Evolutionary conservation across 495 filamentous ascomycete species (phyloP).

Genomic region (Letharia lupina): DNA sequence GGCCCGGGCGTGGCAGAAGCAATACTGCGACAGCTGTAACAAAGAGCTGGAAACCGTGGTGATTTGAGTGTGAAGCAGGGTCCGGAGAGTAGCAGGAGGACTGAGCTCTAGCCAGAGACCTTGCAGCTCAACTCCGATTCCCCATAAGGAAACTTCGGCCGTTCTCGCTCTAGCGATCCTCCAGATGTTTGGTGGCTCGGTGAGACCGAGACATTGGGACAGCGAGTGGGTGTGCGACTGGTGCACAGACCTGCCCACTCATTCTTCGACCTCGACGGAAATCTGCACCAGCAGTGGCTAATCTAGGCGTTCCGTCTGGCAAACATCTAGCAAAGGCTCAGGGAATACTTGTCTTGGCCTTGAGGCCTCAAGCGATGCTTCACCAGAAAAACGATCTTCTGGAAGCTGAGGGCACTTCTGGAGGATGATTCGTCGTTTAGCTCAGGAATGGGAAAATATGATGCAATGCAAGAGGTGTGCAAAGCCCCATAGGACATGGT

Average conservation of each 20-base stretch:
- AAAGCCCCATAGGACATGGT: not conserved
- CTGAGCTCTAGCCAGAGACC: not conserved
- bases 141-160: not conserved
- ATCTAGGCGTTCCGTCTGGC: not conserved
- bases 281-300: not conserved
- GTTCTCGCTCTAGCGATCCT: not conserved
- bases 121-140: not conserved
- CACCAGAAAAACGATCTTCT: not conserved
- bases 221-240: not conserved
- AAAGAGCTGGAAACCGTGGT: slow-evolving; percentile 4
- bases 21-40: slow-evolving; percentile 18
- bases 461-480: not conserved
- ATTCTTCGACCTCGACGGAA: not conserved
- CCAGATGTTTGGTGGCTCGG: not conserved
- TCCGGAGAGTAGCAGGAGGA: not conserved
- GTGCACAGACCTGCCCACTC: not conserved
- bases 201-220: not conserved
- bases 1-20: slow-evolving; percentile 15
- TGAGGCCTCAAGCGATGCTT: not conserved
- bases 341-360: not conserved
- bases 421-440: not conserved
- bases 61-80: not conserved
- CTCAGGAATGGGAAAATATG: not conserved
- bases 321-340: not conserved
- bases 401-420: not conserved